These are phyloP conservation scores for Flueggea neowawraea DNA, from an alignment of 441 rosid species.

Conservation along the genomic window DNA sequence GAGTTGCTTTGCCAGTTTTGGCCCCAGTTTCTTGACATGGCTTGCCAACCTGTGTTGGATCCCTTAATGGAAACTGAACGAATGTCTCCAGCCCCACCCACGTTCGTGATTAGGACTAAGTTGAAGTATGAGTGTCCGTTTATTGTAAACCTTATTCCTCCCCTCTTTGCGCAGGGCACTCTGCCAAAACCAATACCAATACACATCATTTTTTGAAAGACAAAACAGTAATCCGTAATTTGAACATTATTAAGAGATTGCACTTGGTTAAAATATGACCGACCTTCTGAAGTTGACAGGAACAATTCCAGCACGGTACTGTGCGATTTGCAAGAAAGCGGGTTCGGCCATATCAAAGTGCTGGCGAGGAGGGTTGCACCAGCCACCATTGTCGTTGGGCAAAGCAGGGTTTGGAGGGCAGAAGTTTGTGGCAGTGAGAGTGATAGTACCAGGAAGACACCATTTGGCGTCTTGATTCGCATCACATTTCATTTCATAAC, in stretches of 20 bases:
- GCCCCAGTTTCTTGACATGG: conserved; percentile 47
- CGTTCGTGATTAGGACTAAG: conserved; percentile 38
- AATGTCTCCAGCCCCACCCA: conserved; percentile 39
- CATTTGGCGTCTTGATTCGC: conserved; percentile 27
- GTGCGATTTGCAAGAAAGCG: conserved; percentile 42
- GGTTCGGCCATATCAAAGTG: conserved; percentile 48
- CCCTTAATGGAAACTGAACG: conserved; percentile 34
- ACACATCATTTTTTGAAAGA: too few species aligned
- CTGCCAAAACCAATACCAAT: conserved; percentile 6
- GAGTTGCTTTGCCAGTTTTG: conserved; percentile 45
- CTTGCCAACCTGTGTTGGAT: conserved; percentile 33
- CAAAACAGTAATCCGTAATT: too few species aligned
- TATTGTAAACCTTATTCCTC: conserved; percentile 36
- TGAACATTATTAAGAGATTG: too few species aligned
- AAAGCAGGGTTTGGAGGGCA: conserved; percentile 38
- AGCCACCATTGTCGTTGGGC: conserved; percentile 37
- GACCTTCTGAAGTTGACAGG: conserved; percentile 37
- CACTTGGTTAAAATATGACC: too few species aligned
- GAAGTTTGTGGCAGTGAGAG: conserved; percentile 40
- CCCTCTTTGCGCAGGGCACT: conserved; percentile 31
- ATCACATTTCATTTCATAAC: conserved; percentile 34
- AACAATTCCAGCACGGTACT: conserved; percentile 44
- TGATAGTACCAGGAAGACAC: conserved; percentile 35
- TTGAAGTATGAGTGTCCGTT: conserved; percentile 46
- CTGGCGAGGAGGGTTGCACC: conserved; percentile 51